phyloP scores from a whole-genome alignment of 371 early-diverging fungal genomes.

The Capillidium heterosporum region DNA sequence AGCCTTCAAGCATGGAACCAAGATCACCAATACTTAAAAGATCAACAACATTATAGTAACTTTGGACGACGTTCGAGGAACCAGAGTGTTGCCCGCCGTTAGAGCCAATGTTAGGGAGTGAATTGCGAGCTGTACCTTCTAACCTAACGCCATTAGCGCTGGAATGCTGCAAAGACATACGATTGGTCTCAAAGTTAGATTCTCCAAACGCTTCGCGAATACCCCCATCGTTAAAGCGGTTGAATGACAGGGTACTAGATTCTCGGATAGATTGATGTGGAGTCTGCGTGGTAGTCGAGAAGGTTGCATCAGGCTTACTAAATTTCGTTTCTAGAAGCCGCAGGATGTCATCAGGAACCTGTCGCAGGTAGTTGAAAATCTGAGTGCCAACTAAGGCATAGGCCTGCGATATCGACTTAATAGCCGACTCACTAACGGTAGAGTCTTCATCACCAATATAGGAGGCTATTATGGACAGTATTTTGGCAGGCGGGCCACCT shows the following conservation, averaged over 20 bases:
- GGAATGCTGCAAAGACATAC: background rate
- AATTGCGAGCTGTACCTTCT: too few species aligned
- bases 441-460: slow-evolving; percentile 70
- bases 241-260: background rate
- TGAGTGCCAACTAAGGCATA: slow-evolving; percentile 51
- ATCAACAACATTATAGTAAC: background rate
- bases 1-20: background rate
- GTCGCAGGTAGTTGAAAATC: slow-evolving; percentile 48
- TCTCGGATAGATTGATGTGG: background rate
- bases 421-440: slow-evolving; percentile 53
- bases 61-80: background rate
- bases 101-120: background rate
- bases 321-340: slow-evolving; percentile 18
- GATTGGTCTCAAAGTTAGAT: background rate
- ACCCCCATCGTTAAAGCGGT: background rate
- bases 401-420: slow-evolving; percentile 49
- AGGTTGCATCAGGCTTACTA: background rate
- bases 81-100: background rate
- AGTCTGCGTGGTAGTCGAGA: background rate
- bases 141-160: background rate
- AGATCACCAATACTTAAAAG: background rate
- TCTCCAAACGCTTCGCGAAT: too few species aligned
- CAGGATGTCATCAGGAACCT: slow-evolving; percentile 61
- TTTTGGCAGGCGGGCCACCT: slow-evolving; percentile 35
- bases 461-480: slow-evolving; percentile 46